These are phyloP conservation scores for Coemansia sp. DNA, from an alignment of 192 early-diverging fungal species.

Conservation along the genomic window DNA sequence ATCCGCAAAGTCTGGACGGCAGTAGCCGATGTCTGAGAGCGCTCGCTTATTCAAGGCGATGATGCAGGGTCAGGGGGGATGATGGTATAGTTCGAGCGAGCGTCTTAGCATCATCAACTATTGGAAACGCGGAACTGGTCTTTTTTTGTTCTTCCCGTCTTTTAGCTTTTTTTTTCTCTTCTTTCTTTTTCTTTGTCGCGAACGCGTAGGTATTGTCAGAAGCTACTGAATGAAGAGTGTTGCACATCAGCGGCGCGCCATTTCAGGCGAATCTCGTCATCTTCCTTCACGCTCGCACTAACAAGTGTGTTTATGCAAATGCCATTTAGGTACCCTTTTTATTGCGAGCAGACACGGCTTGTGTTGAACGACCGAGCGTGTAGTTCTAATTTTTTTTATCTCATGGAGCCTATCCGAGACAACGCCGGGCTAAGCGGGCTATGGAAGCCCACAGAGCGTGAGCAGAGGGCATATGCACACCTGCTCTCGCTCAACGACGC, in stretches of 20 bases:
- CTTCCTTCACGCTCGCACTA: too few species aligned
- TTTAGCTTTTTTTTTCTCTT: constrained; percentile 1
- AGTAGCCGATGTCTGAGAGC: neutral
- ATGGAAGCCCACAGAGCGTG: constrained; percentile 63
- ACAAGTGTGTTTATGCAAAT: neutral
- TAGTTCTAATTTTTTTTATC: neutral
- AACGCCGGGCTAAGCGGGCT: constrained; percentile 19
- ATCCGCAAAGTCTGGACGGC: constrained; percentile 6
- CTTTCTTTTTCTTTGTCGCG: neutral
- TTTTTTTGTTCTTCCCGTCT: neutral
- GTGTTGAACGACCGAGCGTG: neutral
- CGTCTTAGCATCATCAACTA: neutral
- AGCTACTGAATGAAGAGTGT: neutral
- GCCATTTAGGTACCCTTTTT: neutral
- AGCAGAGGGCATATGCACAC: constrained; percentile 64
- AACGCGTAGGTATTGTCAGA: constrained; percentile 2
- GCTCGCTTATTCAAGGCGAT: too few species aligned
- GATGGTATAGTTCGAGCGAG: neutral
- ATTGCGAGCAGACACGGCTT: neutral
- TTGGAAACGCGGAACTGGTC: neutral
- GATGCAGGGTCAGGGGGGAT: neutral
- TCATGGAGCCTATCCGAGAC: constrained; percentile 26
- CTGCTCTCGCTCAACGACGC: constrained; percentile 66
- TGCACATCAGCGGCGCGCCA: neutral
- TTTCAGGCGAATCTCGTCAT: too few species aligned